These are phyloP conservation scores for Papiliotrema terrestris DNA, from an alignment of 1,284 basidiomycete species.

Conservation along the genomic window DNA sequence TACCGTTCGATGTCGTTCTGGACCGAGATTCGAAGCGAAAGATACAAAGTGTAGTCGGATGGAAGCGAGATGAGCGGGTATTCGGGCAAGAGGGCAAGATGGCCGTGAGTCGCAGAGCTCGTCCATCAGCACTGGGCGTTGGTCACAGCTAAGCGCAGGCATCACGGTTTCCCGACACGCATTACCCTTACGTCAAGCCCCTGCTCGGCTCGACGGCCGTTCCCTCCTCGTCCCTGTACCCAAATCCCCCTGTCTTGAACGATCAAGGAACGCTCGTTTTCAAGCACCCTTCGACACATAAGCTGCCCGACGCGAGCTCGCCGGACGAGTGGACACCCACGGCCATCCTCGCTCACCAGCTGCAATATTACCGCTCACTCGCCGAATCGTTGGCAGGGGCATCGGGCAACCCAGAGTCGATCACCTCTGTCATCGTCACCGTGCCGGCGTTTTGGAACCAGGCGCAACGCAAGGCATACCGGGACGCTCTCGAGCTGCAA, in stretches of 20 bases:
- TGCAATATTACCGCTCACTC: slow-evolving; percentile 82
- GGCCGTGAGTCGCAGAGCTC: slow-evolving; percentile 61
- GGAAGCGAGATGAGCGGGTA: slow-evolving; percentile 80
- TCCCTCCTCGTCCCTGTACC: slow-evolving; percentile 54
- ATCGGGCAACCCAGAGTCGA: slow-evolving; percentile 58
- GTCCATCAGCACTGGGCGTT: background rate
- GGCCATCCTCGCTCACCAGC: slow-evolving; percentile 91
- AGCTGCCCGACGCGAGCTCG: slow-evolving; percentile 54
- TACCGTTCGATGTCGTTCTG: slow-evolving; percentile 92
- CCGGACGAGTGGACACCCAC: slow-evolving; percentile 65
- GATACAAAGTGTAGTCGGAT: slow-evolving; percentile 80
- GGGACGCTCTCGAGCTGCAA: slow-evolving; percentile 86
- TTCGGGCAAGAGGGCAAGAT: slow-evolving; percentile 86
- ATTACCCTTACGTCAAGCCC: slow-evolving; percentile 81
- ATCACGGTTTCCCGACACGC: slow-evolving; percentile 81
- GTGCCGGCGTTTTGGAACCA: slow-evolving; percentile 85
- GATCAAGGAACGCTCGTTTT: slow-evolving; percentile 59
- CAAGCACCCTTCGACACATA: slow-evolving; percentile 62
- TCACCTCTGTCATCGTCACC: slow-evolving; percentile 76
- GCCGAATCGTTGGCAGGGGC: slow-evolving; percentile 65
- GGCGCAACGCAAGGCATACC: slow-evolving; percentile 79
- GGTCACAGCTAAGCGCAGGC: slow-evolving; percentile 56
- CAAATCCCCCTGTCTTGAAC: slow-evolving; percentile 29
- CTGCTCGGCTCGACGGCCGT: slow-evolving; percentile 60
- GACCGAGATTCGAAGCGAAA: slow-evolving; percentile 97